Percentiles rank a stretch among this genome's conserved stretches.
Evolutionary conservation across 495 filamentous ascomycete genomes (phyloP).

Genomic region (Penicillium verhagenii): DNA sequence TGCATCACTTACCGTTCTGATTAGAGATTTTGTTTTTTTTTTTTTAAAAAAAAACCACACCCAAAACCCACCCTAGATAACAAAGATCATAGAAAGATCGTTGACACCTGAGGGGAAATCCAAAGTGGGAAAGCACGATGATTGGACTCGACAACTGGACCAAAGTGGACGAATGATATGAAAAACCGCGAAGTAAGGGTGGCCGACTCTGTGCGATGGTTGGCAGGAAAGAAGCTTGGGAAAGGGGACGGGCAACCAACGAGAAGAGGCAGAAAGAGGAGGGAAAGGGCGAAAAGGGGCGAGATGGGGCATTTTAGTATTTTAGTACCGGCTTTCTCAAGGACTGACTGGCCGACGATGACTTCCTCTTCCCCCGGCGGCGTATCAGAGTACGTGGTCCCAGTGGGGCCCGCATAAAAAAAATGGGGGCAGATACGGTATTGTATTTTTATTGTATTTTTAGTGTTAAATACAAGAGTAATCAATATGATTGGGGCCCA

Average conservation of each 20-base stretch:
- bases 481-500: too few species aligned
- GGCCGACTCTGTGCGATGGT: slow-evolving; percentile 29
- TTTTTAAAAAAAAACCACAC: background rate
- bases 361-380: slow-evolving; percentile 1
- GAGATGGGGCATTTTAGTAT: slow-evolving; percentile 44
- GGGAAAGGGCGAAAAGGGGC: slow-evolving; percentile 41
- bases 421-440: too few species aligned
- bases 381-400: slow-evolving; percentile 12
- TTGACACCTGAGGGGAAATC: slow-evolving; percentile 4
- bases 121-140: slow-evolving; percentile 7
- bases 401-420: background rate
- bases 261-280: slow-evolving; percentile 44
- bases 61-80: background rate
- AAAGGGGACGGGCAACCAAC: slow-evolving; percentile 45
- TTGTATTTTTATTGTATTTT: too few species aligned
- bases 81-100: background rate
- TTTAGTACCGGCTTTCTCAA: slow-evolving; percentile 29
- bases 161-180: slow-evolving; percentile 8
- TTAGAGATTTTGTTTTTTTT: too few species aligned
- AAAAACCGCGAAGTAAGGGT: slow-evolving; percentile 20
- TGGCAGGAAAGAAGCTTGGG: slow-evolving; percentile 23
- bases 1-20: background rate
- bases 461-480: too few species aligned
- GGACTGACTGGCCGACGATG: slow-evolving; percentile 9
- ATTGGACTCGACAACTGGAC: slow-evolving; percentile 15